Evolutionary conservation across 768 basidiomycete genomes (phyloP).

Genomic region (Amanita rimosa): DNA sequence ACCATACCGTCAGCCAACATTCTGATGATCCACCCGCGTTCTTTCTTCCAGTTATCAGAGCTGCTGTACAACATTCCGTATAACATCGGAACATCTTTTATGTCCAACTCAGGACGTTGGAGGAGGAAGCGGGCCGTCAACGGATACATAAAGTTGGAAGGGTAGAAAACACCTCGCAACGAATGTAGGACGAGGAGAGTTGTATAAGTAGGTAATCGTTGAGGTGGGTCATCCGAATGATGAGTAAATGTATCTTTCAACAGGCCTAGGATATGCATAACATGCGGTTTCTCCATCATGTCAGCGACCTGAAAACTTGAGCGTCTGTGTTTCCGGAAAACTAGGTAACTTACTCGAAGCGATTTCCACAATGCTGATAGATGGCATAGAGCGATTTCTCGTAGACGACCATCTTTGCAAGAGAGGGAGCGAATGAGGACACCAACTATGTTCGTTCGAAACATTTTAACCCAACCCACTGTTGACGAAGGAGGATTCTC

Average conservation of each 20-base stretch:
- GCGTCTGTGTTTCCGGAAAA: neutral
- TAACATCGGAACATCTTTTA: conserved; percentile 80
- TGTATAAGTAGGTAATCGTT: conserved; percentile 63
- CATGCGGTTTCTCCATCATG: conserved; percentile 70
- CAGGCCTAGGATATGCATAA: conserved; percentile 56
- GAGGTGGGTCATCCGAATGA: conserved; percentile 26
- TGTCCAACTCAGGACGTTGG: conserved; percentile 76
- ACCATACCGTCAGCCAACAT: conserved; percentile 77
- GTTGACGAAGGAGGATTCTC: conserved; percentile 47
- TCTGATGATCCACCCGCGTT: conserved; percentile 80
- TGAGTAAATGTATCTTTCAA: conserved; percentile 47
- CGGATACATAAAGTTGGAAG: conserved; percentile 83
- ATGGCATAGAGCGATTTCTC: conserved; percentile 49
- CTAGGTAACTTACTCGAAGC: conserved; percentile 42
- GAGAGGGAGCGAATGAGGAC: conserved; percentile 66
- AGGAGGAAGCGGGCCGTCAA: conserved; percentile 79
- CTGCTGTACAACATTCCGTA: conserved; percentile 80
- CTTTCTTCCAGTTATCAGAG: conserved; percentile 74
- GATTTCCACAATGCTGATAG: conserved; percentile 48
- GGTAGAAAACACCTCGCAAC: conserved; percentile 73
- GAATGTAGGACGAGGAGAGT: conserved; percentile 80
- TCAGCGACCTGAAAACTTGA: conserved; percentile 32
- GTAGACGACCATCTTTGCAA: conserved; percentile 46
- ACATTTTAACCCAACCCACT: conserved; percentile 77
- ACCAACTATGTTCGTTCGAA: conserved; percentile 70